phyloP scores from a whole-genome alignment of 1,284 basidiomycete species.

The Heterobasidion occidentale region DNA sequence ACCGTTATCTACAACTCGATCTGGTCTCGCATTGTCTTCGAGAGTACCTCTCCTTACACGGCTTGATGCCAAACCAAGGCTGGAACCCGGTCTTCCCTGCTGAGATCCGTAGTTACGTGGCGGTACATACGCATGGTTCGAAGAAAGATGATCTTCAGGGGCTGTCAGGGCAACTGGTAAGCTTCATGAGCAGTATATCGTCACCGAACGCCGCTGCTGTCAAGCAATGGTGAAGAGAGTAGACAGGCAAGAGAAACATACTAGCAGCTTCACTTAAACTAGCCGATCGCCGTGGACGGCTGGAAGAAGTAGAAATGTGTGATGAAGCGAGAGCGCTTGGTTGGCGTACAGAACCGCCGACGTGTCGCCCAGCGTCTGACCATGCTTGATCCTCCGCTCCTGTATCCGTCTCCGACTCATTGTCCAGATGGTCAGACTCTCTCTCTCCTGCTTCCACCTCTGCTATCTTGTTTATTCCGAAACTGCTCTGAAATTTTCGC shows the following conservation, averaged over 20 bases:
- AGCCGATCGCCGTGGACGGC: slow-evolving; percentile 56
- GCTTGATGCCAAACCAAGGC: slow-evolving; percentile 29
- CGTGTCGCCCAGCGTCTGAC: neutral
- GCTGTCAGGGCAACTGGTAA: neutral
- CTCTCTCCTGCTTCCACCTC: slow-evolving; percentile 10
- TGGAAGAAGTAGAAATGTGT: slow-evolving; percentile 20
- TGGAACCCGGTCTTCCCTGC: slow-evolving; percentile 40
- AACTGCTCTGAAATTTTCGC: slow-evolving; percentile 20
- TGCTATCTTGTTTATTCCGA: slow-evolving; percentile 13
- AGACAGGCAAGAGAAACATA: slow-evolving; percentile 16
- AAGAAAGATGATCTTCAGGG: neutral
- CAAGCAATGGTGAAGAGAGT: neutral
- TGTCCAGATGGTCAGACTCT: neutral
- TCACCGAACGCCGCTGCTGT: neutral
- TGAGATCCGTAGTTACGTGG: slow-evolving; percentile 13
- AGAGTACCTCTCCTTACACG: slow-evolving; percentile 42
- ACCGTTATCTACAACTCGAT: slow-evolving; percentile 35
- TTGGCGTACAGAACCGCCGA: neutral
- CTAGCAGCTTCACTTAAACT: slow-evolving; percentile 57
- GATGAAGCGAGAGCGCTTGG: slow-evolving; percentile 5
- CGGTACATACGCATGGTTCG: neutral
- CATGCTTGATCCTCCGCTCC: slow-evolving; percentile 7
- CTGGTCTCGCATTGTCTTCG: slow-evolving; percentile 45
- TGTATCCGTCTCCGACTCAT: slow-evolving; percentile 5
- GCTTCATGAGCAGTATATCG: too few species aligned